phyloP scores from a whole-genome alignment of 2,329 filamentous ascomycete species.

The Alternaria arbusti region DNA sequence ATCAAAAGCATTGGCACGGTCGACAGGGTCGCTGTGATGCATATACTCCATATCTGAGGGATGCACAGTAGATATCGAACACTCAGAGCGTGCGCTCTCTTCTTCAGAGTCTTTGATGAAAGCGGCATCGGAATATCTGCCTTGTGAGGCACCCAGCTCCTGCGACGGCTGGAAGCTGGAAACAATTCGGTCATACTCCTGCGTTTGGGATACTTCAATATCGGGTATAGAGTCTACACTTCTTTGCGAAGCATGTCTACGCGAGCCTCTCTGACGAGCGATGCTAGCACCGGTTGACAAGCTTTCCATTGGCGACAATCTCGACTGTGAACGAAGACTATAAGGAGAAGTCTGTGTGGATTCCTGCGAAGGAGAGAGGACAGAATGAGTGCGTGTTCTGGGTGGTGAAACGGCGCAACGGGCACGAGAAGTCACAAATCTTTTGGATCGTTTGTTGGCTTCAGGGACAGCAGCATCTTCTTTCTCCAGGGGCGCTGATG shows the following conservation, averaged over 20 bases:
- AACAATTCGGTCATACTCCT: conserved; percentile 18
- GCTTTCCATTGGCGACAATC: conserved; percentile 26
- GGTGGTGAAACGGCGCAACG: conserved; percentile 26
- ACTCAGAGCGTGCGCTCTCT: conserved; percentile 35
- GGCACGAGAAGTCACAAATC: conserved; percentile 21
- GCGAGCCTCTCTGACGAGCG: conserved; percentile 13
- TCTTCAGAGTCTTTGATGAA: conserved; percentile 44
- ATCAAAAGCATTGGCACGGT: not conserved
- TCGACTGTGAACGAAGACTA: conserved; percentile 38
- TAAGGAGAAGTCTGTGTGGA: conserved; percentile 32
- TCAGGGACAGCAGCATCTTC: conserved; percentile 17
- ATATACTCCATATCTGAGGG: conserved; percentile 22
- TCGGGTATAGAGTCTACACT: conserved; percentile 15
- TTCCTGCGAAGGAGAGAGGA: conserved; percentile 26
- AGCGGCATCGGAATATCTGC: conserved; percentile 30
- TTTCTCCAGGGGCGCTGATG: conserved; percentile 26
- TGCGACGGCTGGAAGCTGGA: conserved; percentile 32
- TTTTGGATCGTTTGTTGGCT: conserved; percentile 20
- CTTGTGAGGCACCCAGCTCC: conserved; percentile 28
- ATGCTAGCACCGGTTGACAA: not conserved
- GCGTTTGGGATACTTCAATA: conserved; percentile 8
- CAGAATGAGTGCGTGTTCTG: conserved; percentile 23
- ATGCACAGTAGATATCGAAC: conserved; percentile 33
- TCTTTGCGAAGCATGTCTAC: conserved; percentile 16
- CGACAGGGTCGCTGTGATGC: conserved; percentile 18